Percentiles rank a stretch among this genome's conserved stretches.
Evolutionary conservation across 2,329 filamentous ascomycete species (phyloP).

Genomic region (Phoma herbarum): DNA sequence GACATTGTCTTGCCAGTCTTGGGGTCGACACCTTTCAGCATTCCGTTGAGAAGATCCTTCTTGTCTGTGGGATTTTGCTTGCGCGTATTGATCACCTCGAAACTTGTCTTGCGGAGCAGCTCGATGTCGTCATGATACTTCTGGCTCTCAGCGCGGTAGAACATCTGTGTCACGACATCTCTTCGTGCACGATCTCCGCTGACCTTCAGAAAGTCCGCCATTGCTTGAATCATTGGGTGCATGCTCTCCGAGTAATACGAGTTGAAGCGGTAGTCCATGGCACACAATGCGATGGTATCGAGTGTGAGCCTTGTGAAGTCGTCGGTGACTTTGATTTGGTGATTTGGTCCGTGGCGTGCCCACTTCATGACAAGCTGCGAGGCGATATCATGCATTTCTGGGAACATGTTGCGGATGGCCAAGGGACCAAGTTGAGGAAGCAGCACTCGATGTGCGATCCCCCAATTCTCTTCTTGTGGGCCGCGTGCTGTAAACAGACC

Average conservation of each 20-base stretch:
- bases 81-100: conserved; percentile 66
- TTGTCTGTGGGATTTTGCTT: conserved; percentile 62
- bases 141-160: conserved; percentile 45
- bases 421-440: conserved; percentile 76
- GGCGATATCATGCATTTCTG: conserved; percentile 66
- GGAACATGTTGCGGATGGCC: conserved; percentile 73
- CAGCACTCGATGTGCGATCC: conserved; percentile 70
- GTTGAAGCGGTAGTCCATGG: conserved; percentile 55
- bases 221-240: conserved; percentile 51
- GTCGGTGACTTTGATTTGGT: conserved; percentile 48
- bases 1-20: conserved; percentile 67
- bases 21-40: conserved; percentile 68
- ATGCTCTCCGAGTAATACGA: conserved; percentile 50
- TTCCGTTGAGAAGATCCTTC: conserved; percentile 68
- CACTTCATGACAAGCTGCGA: conserved; percentile 73
- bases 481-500: conserved; percentile 54
- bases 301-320: conserved; percentile 52
- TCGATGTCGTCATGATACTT: conserved; percentile 65
- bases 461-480: conserved; percentile 53
- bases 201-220: conserved; percentile 50
- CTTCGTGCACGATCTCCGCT: conserved; percentile 47
- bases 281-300: conserved; percentile 51
- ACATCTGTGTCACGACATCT: conserved; percentile 44
- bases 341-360: conserved; percentile 61
- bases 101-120: conserved; percentile 63